Evolutionary conservation across 2,329 filamentous ascomycete species (phyloP).

Genomic region (Neoscytalidium dimidiatum): DNA sequence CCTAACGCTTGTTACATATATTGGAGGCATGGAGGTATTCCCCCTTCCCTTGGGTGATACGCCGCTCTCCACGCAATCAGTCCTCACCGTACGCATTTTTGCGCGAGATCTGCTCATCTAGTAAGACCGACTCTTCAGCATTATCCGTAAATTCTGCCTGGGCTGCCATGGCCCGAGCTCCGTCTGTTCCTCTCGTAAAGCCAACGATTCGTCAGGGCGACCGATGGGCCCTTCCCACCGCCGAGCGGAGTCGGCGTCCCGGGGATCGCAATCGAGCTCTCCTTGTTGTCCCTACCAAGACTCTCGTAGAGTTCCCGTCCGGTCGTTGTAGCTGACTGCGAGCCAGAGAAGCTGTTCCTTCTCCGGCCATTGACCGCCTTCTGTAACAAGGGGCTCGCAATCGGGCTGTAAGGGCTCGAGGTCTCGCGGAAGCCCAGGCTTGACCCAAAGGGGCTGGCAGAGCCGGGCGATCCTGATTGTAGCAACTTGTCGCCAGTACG

Average conservation of each 20-base stretch:
- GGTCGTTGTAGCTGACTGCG: neutral
- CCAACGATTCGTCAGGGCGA: slow-evolving; percentile 90
- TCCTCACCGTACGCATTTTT: too few species aligned
- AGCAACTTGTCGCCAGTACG: slow-evolving; percentile 42
- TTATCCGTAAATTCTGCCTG: slow-evolving; percentile 6
- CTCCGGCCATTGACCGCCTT: slow-evolving; percentile 64
- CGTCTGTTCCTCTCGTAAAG: slow-evolving; percentile 78
- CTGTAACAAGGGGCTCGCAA: slow-evolving; percentile 58
- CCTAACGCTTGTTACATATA: slow-evolving; percentile 2
- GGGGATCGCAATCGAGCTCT: slow-evolving; percentile 49
- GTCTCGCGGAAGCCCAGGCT: neutral
- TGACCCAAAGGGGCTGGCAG: slow-evolving; percentile 34
- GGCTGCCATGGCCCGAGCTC: slow-evolving; percentile 34
- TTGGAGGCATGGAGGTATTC: neutral
- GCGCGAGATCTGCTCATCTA: neutral
- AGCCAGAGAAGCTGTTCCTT: slow-evolving; percentile 35
- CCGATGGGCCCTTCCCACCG: slow-evolving; percentile 60
- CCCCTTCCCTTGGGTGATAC: neutral
- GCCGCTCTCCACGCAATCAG: neutral
- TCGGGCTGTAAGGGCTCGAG: slow-evolving; percentile 35
- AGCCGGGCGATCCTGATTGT: slow-evolving; percentile 48
- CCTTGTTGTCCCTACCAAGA: slow-evolving; percentile 30
- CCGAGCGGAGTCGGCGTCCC: slow-evolving; percentile 68
- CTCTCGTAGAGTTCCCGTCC: slow-evolving; percentile 44
- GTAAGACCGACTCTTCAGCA: neutral